phyloP scores from a whole-genome alignment of 2,329 filamentous ascomycete species.

The Ophiosphaerella herpotricha region DNA sequence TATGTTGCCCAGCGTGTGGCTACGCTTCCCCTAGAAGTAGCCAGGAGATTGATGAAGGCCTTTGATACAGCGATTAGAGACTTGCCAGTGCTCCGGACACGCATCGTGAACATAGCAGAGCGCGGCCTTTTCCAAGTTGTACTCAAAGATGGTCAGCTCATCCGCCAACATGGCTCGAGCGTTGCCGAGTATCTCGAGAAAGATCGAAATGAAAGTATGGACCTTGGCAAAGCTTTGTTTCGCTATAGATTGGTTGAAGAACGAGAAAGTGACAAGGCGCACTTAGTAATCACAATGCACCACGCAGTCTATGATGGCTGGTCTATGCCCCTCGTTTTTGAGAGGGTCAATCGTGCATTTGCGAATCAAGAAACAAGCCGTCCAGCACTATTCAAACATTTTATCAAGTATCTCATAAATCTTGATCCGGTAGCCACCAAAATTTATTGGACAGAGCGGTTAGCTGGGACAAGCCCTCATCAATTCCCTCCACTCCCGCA shows the following conservation, averaged over 20 bases:
- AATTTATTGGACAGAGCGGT: constrained; percentile 54
- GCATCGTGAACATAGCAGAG: constrained; percentile 44
- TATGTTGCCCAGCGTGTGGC: constrained; percentile 48
- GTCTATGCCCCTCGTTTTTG: constrained; percentile 45
- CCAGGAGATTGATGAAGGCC: constrained; percentile 40
- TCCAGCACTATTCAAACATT: constrained; percentile 51
- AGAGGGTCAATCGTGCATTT: constrained; percentile 40
- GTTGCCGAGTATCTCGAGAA: constrained; percentile 40
- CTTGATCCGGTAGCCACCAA: constrained; percentile 48
- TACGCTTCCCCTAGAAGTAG: constrained; percentile 36
- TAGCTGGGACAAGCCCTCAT: constrained; percentile 52
- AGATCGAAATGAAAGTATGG: constrained; percentile 44
- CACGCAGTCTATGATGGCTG: constrained; percentile 59
- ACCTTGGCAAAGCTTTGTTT: constrained; percentile 46
- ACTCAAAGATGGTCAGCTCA: constrained; percentile 34
- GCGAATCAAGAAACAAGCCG: constrained; percentile 28
- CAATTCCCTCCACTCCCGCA: constrained; percentile 58
- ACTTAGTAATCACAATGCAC: constrained; percentile 57
- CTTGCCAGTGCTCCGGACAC: constrained; percentile 47
- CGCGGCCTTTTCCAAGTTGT: constrained; percentile 48
- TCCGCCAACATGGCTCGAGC: constrained; percentile 34
- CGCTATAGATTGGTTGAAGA: constrained; percentile 44
- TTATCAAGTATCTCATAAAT: constrained; percentile 55
- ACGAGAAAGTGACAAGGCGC: constrained; percentile 25
- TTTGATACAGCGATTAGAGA: constrained; percentile 42